phyloP scores from a whole-genome alignment of 75 land plant species.

The Pinus taeda region DNA sequence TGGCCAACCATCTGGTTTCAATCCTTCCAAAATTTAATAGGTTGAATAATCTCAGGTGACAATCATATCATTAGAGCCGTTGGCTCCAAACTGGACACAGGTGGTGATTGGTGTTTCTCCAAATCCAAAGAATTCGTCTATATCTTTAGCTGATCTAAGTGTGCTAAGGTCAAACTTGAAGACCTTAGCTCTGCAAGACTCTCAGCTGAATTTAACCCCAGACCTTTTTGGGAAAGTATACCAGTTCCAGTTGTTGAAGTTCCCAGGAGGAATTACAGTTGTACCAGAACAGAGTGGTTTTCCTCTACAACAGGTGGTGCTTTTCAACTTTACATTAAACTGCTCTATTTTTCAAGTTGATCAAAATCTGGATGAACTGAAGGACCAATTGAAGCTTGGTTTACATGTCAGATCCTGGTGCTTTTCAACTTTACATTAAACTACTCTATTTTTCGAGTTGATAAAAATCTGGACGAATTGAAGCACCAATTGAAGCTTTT shows the following conservation, averaged over 20 bases:
- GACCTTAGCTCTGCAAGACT: constrained; percentile 36
- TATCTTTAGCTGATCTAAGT: constrained; percentile 41
- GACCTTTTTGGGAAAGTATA: constrained; percentile 48
- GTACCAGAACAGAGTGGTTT: constrained; percentile 35
- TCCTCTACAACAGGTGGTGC: constrained; percentile 23
- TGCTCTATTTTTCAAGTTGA: constrained; percentile 39
- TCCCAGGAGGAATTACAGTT: constrained; percentile 57
- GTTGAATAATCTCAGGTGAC: constrained; percentile 24
- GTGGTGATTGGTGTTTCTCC: constrained; percentile 52
- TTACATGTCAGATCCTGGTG: constrained; percentile 23
- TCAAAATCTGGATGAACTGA: constrained; percentile 24
- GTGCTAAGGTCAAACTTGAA: constrained; percentile 45
- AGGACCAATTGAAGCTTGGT: constrained; percentile 42
- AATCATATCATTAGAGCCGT: constrained; percentile 29
- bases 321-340: constrained; percentile 62
- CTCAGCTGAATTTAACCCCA: constrained; percentile 38
- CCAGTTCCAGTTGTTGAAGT: constrained; percentile 48
- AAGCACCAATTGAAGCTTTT: constrained; percentile 42
- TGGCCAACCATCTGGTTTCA: not conserved
- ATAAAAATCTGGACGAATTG: constrained; percentile 23
- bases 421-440: constrained; percentile 61
- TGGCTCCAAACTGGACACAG: constrained; percentile 32
- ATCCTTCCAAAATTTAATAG: not conserved
- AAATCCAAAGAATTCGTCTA: constrained; percentile 29
- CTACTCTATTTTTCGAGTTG: constrained; percentile 40